These are phyloP conservation scores for Ceratobasidium sp. DNA, from an alignment of 1,284 basidiomycete genomes.

Conservation along the genomic window DNA sequence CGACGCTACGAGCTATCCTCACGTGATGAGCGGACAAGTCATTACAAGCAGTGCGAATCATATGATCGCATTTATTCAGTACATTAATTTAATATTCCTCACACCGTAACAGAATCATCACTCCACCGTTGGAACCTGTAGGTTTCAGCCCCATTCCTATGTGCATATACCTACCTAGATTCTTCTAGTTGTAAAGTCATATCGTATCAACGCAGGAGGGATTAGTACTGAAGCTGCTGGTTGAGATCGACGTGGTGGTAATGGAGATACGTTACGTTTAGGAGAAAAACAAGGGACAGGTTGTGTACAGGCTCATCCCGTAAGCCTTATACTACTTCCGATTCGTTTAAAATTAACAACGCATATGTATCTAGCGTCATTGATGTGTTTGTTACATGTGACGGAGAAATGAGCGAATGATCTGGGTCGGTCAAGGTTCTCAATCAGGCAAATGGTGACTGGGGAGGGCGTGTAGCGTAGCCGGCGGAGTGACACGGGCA, in stretches of 20 bases:
- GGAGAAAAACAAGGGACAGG: slow-evolving; percentile 88
- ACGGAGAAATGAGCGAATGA: slow-evolving; percentile 91
- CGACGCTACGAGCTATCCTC: slow-evolving; percentile 18
- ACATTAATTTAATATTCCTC: slow-evolving; percentile 90
- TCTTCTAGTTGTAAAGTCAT: slow-evolving; percentile 84
- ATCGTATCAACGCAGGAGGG: slow-evolving; percentile 87
- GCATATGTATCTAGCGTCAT: slow-evolving; percentile 73
- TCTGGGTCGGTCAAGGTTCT: slow-evolving; percentile 87
- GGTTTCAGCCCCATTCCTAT: slow-evolving; percentile 49
- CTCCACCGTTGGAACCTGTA: slow-evolving; percentile 90
- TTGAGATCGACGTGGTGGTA: slow-evolving; percentile 89
- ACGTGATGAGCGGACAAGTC: slow-evolving; percentile 49
- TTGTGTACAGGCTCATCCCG: slow-evolving; percentile 95
- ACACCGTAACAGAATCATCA: slow-evolving; percentile 92
- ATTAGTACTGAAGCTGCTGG: slow-evolving; percentile 75
- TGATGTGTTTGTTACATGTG: slow-evolving; percentile 96
- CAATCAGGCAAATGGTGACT: slow-evolving; percentile 89
- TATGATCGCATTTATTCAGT: too few species aligned
- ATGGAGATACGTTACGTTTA: slow-evolving; percentile 90
- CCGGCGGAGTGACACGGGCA: too few species aligned
- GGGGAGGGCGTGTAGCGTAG: too few species aligned
- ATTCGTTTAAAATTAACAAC: neutral
- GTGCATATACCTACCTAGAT: slow-evolving; percentile 20
- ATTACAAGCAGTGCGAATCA: too few species aligned
- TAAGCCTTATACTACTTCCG: slow-evolving; percentile 57